Percentiles rank a stretch among this genome's conserved stretches.
These are phyloP conservation scores for Sideroxylon spinosum DNA, from an alignment of 179 eudicot species.

Conservation along the genomic window DNA sequence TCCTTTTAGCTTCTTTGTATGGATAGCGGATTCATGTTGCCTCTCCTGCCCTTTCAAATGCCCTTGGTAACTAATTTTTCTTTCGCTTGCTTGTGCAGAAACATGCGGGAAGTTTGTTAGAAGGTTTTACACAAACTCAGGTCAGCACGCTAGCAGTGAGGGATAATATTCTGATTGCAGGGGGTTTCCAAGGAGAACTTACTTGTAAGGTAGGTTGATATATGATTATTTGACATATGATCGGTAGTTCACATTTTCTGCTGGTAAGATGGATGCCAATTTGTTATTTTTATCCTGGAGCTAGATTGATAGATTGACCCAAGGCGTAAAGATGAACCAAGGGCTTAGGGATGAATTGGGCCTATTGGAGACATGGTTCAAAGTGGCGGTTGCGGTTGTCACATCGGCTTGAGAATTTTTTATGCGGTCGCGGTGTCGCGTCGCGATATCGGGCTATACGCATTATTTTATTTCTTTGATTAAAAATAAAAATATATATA, in stretches of 20 bases:
- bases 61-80: background rate
- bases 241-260: too few relatives aligned
- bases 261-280: background rate
- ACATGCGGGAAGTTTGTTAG: slow-evolving; percentile 66
- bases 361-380: too few relatives aligned
- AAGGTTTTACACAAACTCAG: slow-evolving; percentile 83
- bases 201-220: slow-evolving; percentile 58
- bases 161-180: slow-evolving; percentile 73
- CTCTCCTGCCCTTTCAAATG: background rate
- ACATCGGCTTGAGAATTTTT: too few relatives aligned
- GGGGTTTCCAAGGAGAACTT: slow-evolving; percentile 90
- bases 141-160: slow-evolving; percentile 74
- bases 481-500: too few relatives aligned
- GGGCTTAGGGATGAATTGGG: too few relatives aligned
- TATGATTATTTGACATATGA: background rate
- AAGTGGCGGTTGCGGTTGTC: too few relatives aligned
- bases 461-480: too few relatives aligned
- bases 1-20: background rate
- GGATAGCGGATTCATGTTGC: background rate
- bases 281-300: background rate
- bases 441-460: too few relatives aligned
- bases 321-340: too few relatives aligned
- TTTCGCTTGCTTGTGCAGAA: slow-evolving; percentile 36
- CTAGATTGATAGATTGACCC: too few relatives aligned
- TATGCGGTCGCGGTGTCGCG: too few relatives aligned